These are phyloP conservation scores for Chlorella vulgaris DNA, from an alignment of 139 green algal genomes.

Conservation along the genomic window DNA sequence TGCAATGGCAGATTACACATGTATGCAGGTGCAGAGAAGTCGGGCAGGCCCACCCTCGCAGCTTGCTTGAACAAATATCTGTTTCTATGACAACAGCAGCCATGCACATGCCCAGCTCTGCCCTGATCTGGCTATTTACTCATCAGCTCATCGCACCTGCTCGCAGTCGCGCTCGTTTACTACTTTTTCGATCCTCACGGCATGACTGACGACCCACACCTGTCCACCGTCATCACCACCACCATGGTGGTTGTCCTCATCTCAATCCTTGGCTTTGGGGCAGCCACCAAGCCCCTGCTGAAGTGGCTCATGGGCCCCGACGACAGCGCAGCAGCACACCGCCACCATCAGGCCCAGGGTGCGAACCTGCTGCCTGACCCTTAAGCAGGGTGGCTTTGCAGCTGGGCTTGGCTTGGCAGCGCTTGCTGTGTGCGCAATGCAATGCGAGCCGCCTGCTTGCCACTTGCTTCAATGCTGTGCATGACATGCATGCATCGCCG, in stretches of 20 bases:
- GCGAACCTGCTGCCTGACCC: background rate
- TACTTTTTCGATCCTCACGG: constrained; percentile 69
- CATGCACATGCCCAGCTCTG: background rate
- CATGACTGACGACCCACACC: constrained; percentile 45
- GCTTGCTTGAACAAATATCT: too few species aligned
- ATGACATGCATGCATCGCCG: too few species aligned
- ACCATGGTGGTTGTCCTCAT: constrained; percentile 76
- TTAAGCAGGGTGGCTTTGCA: background rate
- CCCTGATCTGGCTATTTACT: background rate
- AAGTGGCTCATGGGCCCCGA: constrained; percentile 42
- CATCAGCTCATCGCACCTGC: background rate
- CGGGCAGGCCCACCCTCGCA: too few species aligned
- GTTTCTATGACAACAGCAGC: too few species aligned
- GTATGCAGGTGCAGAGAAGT: too few species aligned
- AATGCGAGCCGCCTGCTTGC: background rate
- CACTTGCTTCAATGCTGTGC: too few species aligned
- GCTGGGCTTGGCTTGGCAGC: background rate
- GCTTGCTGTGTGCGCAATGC: background rate
- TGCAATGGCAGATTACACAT: too few species aligned
- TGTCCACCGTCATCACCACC: constrained; percentile 74
- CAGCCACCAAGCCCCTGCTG: constrained; percentile 75
- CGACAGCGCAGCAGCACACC: background rate
- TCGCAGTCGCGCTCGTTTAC: constrained; percentile 75
- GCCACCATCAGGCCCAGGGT: background rate
- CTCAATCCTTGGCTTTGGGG: constrained; percentile 63